Evolutionary conservation across 106 monocot genomes (phyloP).

Genomic region (Dendrobium huoshanense): DNA sequence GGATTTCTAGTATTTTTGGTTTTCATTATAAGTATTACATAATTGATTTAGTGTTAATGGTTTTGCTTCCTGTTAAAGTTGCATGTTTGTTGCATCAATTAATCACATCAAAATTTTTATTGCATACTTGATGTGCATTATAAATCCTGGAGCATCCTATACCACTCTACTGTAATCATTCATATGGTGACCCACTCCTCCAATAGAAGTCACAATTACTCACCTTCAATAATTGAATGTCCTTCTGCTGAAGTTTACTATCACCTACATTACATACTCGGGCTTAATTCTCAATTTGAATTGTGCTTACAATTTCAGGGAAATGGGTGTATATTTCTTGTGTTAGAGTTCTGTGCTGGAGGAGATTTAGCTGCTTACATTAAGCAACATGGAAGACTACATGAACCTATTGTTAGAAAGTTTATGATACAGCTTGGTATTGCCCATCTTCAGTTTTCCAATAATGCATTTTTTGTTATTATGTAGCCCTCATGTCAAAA

Average conservation of each 20-base stretch:
- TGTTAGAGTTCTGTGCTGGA: constrained; percentile 48
- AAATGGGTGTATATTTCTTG: constrained; percentile 39
- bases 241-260: too few species aligned
- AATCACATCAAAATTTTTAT: too few species aligned
- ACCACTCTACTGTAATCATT: too few species aligned
- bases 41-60: neutral
- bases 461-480: neutral
- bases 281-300: neutral
- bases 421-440: constrained; percentile 60
- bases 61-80: too few species aligned
- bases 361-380: constrained; percentile 45
- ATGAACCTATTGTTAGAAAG: constrained; percentile 29
- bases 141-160: too few species aligned
- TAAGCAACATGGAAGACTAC: constrained; percentile 23
- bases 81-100: too few species aligned
- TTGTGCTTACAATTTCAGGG: constrained; percentile 1
- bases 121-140: too few species aligned
- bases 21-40: neutral
- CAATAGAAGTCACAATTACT: too few species aligned
- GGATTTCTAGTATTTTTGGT: neutral
- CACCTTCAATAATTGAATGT: too few species aligned
- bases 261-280: too few species aligned
- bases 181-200: too few species aligned
- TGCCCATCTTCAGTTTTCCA: neutral
- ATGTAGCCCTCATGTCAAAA: neutral